Evolutionary conservation across 2,329 filamentous ascomycete species (phyloP), one percentile per base, ranked within the genome.

Genomic region (Cucurbitaria berberidis): DNA sequence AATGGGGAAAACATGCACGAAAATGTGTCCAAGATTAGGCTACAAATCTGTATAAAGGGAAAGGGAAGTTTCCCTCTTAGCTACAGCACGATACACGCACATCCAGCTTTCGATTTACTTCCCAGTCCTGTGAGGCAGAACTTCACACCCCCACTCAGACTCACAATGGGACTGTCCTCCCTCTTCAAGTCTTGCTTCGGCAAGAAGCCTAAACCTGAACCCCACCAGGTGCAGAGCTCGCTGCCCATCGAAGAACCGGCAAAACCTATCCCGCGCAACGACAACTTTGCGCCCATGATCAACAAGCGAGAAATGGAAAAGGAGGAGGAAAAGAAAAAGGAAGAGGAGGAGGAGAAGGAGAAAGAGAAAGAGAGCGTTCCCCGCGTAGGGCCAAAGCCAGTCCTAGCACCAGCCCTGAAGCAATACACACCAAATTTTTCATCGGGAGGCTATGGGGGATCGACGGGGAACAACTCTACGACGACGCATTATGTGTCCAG

Each of bases 171-270:
- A 11, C 38, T 49, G 38, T 18, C 40, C 18, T 19, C 47, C 3
- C 2, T 44, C 27, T 44, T 50, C 39, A 50, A 45, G 19, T 44
- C 39, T 8, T 50, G 47, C 39, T 50, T 50, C 30, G 47, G 47
- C 21, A 42, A 42, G 16, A 45, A 34, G 13, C 5, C 19, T 16
- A 51, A 38, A 22, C 16, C 19, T 3, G 27, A 26, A 36, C 15
- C 39, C 11, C 24, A 26, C 24, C 29, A 5, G 16, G 29, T n/a
- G 5, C 27, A 19, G 15, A 18, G 15, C 26, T 13, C 15, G 7
- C 26, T 8, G n/a, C 41, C 15, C 8, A 6, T 3, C 6, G 10
- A 5, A 4, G 9, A 19, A 34, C 42, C 16, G 11, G 15, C n/a
- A 45, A 21, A 34, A 8, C 27, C 42, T 18, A 18, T 5, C 3